Conservation (phyloP, 495 filamentous ascomycete genomes). For the Penicillium chermesinum region DNA sequence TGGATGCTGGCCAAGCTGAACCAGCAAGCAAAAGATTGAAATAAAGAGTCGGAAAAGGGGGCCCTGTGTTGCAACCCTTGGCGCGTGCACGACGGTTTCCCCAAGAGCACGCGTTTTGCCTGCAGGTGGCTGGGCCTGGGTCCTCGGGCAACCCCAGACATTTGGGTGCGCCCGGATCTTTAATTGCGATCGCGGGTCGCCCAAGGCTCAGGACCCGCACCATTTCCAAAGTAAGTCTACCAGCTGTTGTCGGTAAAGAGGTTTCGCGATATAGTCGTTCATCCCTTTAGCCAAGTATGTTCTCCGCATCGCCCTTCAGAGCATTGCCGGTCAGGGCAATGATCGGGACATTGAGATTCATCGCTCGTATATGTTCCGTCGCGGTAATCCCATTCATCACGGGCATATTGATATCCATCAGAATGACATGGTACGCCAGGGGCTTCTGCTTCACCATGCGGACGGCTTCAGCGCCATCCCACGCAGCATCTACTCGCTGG, state of each 20-base stretch:
- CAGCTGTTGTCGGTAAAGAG: conserved; percentile 46
- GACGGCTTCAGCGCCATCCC: conserved; percentile 55
- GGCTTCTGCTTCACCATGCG: conserved; percentile 46
- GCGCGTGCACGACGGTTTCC: too few relatives aligned
- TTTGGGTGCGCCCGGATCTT: neutral
- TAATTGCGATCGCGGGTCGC: neutral
- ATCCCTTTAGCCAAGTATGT: conserved; percentile 55
- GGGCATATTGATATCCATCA: conserved; percentile 70
- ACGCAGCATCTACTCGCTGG: conserved; percentile 46
- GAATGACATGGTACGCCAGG: conserved; percentile 47
- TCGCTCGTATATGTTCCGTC: conserved; percentile 54
- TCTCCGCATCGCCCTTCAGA: conserved; percentile 54
- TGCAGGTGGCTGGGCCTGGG: too few relatives aligned
- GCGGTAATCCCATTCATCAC: conserved; percentile 63
- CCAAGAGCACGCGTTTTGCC: too few relatives aligned
- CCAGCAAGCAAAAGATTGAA: too few relatives aligned
- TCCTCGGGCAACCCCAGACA: too few relatives aligned
- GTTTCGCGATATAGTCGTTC: conserved; percentile 60
- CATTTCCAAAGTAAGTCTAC: conserved; percentile 34
- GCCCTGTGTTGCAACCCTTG: too few relatives aligned
- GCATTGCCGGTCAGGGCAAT: conserved; percentile 63
- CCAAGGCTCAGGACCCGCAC: conserved; percentile 26
- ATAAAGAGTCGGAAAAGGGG: too few relatives aligned
- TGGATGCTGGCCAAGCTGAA: too few relatives aligned
- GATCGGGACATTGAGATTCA: conserved; percentile 50